Conservation (phyloP, 1,139 yeast species). For the Taiozyma sp. region DNA sequence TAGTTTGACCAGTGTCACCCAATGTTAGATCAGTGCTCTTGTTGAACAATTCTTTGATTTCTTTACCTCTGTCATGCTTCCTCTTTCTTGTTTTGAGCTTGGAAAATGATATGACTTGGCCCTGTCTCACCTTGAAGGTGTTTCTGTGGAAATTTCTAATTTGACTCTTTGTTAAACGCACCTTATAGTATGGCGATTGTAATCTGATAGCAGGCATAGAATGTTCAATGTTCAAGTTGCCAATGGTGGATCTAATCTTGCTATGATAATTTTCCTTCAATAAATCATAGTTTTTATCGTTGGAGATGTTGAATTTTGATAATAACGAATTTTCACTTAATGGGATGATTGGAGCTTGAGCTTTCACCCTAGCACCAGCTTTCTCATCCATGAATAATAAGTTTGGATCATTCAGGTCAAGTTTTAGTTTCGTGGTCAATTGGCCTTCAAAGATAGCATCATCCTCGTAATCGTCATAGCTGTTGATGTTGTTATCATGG, state of each 20-base stretch:
- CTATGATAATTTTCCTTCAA: conserved; percentile 85
- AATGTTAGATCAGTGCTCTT: conserved; percentile 73
- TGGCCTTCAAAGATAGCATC: conserved; percentile 79
- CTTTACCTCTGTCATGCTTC: conserved; percentile 86
- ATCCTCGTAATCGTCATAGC: conserved; percentile 53
- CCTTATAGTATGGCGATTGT: conserved; percentile 91
- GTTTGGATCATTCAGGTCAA: conserved; percentile 88
- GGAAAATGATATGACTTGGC: conserved; percentile 70
- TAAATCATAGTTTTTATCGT: conserved; percentile 81
- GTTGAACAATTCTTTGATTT: conserved; percentile 67
- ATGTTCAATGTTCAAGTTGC: conserved; percentile 88
- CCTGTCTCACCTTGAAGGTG: conserved; percentile 69
- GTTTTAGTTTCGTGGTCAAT: conserved; percentile 41
- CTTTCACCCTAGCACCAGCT: conserved; percentile 14
- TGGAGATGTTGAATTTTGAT: conserved; percentile 73
- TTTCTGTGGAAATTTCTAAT: conserved; percentile 82
- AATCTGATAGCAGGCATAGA: conserved; percentile 81
- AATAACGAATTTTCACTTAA: conserved; percentile 43
- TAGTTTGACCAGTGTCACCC: conserved; percentile 77
- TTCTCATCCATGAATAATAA: conserved; percentile 57
- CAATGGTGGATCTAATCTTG: conserved; percentile 89
- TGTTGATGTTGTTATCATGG: neutral
- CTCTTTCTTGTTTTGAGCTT: conserved; percentile 77
- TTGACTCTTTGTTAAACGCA: conserved; percentile 62
- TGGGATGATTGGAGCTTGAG: conserved; percentile 40